Evolutionary conservation across 2,329 filamentous ascomycete genomes (phyloP).

Genomic region (Arachnomyces sp.): DNA sequence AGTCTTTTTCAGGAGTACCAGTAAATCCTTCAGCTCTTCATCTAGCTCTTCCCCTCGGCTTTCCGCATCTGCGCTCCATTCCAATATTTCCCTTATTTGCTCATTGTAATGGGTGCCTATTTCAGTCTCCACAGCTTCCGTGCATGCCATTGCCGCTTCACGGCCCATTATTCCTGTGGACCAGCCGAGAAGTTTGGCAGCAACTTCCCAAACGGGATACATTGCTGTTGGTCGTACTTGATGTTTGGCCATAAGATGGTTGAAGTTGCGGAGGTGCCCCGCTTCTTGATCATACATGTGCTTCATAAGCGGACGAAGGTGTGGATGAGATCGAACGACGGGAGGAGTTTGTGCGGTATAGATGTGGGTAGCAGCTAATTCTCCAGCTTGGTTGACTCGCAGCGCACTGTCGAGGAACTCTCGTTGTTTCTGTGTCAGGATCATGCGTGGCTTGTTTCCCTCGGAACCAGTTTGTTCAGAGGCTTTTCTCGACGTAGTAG

Average conservation of each 20-base stretch:
- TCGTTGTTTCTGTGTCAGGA: constrained; percentile 62
- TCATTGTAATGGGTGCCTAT: constrained; percentile 94
- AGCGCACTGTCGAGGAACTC: constrained; percentile 72
- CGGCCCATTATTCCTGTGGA: constrained; percentile 79
- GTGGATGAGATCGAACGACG: constrained; percentile 71
- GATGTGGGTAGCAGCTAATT: constrained; percentile 92
- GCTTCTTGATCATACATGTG: constrained; percentile 99
- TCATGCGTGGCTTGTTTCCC: constrained; percentile 36
- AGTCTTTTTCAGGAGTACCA: constrained; percentile 70
- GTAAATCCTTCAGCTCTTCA: constrained; percentile 64
- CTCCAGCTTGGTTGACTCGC: constrained; percentile 93
- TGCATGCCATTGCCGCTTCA: constrained; percentile 97
- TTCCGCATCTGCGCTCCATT: constrained; percentile 73
- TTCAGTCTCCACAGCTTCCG: constrained; percentile 96
- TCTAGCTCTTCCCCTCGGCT: constrained; percentile 71
- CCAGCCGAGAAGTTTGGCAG: constrained; percentile 80
- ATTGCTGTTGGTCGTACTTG: constrained; percentile 87
- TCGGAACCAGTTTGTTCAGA: constrained; percentile 20
- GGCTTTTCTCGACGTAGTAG: constrained; percentile 4
- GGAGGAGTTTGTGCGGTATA: constrained; percentile 82
- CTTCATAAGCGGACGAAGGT: constrained; percentile 82
- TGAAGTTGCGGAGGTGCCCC: constrained; percentile 80
- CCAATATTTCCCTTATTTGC: constrained; percentile 73
- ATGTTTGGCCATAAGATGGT: constrained; percentile 71
- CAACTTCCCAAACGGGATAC: constrained; percentile 79